Base-by-base conservation (phyloP, 768 basidiomycete species). In the Leccinum subtestaceum region DNA sequence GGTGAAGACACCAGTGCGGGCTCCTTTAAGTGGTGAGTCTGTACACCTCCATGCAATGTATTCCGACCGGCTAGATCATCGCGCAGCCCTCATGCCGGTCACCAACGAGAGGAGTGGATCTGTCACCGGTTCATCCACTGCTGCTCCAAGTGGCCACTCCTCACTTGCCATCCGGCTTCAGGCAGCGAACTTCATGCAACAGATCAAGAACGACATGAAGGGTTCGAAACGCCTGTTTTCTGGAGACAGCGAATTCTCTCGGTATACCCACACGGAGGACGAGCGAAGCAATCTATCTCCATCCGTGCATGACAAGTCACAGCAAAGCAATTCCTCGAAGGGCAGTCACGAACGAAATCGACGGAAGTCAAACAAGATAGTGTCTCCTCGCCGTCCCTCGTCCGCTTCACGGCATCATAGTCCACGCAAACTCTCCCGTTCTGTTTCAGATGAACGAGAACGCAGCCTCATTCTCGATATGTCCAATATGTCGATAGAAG, bases 181-280 rank as follows among this genome's bases (percentile, higher is more conserved):
- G 64, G 93, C 91, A 12, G 89, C 84, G 9, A 84, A 79, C 25
- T 73, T 95, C 49, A 93, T 95, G 89, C 88, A 88, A 25, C 89
- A 92, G 63, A 93, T 95, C 63, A 88, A 88, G 72, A 81, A 79
- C 58, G 90, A 91, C 65, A 84, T 92, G 80, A 67, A 63, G 53
- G 82, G 85, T 4, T 81, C 83, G 53, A 91, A 91, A 70, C 85
- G 88, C 12, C 65, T 90, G 2, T 88, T 89, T 67, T 88, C 88
- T 2, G 80, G 79, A 5, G 87, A 88, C 17, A 85, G 84, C 0
- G 86, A 87, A 15, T 60, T 76, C 50, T 83, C 84, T 17, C 78
- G 76, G 59, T 69, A 72, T 55, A 76, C 63, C 5, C 62, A 64
- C 9, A 10, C 56, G 13, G 71, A 65, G 5, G 62, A 66, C 10